A percentile compares a stretch with the other conserved stretches of the same genome.
Evolutionary conservation across 1,284 basidiomycete genomes (phyloP).

Genomic region (Quambalaria eucalypti): DNA sequence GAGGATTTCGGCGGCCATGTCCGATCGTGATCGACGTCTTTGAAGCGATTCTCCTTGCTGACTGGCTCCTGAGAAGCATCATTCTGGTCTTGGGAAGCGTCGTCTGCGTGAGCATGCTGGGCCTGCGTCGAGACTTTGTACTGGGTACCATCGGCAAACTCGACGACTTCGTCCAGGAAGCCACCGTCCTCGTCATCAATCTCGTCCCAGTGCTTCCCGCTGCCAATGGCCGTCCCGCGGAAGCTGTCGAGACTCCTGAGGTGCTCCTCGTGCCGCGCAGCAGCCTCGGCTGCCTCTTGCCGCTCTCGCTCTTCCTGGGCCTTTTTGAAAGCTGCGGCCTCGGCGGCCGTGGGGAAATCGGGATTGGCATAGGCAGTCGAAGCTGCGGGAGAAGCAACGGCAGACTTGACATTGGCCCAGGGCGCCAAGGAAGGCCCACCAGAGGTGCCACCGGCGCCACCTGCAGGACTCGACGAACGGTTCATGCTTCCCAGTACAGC

Average conservation of each 20-base stretch:
- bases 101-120: too few relatives aligned
- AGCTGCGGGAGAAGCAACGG: not conserved
- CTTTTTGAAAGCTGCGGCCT: conserved; percentile 32
- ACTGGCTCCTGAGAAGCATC: conserved; percentile 13
- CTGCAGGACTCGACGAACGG: conserved; percentile 9
- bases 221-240: conserved; percentile 27
- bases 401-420: conserved; percentile 26
- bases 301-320: conserved; percentile 36
- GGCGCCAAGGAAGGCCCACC: conserved; percentile 13
- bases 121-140: conserved; percentile 43
- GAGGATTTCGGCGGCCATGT: conserved; percentile 25
- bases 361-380: conserved; percentile 4
- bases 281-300: conserved; percentile 27
- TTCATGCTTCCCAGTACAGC: conserved; percentile 18
- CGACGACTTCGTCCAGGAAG: conserved; percentile 42
- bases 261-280: conserved; percentile 25
- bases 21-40: conserved; percentile 35
- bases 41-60: conserved; percentile 39
- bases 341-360: conserved; percentile 45
- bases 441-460: conserved; percentile 16
- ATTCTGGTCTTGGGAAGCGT: conserved; percentile 2
- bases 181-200: conserved; percentile 38
- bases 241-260: conserved; percentile 39
- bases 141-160: conserved; percentile 43
- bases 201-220: conserved; percentile 43